phyloP scores from a whole-genome alignment of 2,329 filamentous ascomycete species.

The Fusarium temperatum region DNA sequence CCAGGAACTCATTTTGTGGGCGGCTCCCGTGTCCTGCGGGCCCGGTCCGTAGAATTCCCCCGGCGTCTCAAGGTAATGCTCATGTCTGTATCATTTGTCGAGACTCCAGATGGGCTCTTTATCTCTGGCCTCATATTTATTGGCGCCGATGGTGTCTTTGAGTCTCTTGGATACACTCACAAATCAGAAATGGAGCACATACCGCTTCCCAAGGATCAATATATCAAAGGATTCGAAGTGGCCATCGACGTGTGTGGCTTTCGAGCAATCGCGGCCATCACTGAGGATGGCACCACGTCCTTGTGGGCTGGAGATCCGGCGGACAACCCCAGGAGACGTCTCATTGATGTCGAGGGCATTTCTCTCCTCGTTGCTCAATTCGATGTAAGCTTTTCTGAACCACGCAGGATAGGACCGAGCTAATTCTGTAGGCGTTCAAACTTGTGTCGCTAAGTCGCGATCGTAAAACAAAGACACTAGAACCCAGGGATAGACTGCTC shows the following conservation, averaged over 20 bases:
- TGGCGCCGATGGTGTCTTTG: background rate
- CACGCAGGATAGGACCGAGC: fast-evolving
- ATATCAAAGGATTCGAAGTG: background rate
- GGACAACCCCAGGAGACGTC: background rate
- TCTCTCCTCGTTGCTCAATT: background rate
- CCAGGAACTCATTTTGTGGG: background rate
- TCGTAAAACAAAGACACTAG: background rate
- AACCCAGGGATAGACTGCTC: conserved; percentile 10
- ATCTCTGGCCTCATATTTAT: background rate
- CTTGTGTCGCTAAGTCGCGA: conserved; percentile 11
- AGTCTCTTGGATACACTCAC: background rate
- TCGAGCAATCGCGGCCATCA: background rate
- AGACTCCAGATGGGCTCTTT: background rate
- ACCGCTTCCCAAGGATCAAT: background rate
- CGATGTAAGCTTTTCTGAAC: background rate
- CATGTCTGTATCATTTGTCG: background rate
- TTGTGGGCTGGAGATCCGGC: background rate
- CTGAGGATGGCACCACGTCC: background rate
- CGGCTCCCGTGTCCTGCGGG: background rate
- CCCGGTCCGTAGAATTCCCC: background rate
- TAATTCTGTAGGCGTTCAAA: conserved; percentile 14
- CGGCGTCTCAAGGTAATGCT: background rate
- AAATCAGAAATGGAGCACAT: background rate
- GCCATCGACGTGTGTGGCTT: background rate
- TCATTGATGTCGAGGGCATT: background rate